Evolutionary conservation across 2,329 filamentous ascomycete species (phyloP).

Genomic region (Parasarocladium wereldwijsianum): DNA sequence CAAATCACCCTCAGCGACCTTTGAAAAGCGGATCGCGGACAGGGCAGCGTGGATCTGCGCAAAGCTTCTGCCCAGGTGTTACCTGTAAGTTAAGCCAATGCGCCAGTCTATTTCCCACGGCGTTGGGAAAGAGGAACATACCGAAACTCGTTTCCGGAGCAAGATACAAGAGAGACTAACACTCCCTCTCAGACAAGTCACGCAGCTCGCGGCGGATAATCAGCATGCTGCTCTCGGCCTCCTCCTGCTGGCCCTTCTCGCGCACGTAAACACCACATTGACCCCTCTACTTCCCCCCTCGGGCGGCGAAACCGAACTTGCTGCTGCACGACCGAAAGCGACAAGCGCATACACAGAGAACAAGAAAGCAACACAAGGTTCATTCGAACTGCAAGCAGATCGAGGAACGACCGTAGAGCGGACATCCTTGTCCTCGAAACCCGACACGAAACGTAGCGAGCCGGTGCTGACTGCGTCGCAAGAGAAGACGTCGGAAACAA

Average conservation of each 20-base stretch:
- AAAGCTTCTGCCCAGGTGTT: conserved; percentile 19
- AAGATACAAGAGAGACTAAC: no score
- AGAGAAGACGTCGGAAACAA: no score
- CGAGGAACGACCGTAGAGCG: no score
- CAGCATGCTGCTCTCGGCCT: conserved; percentile 61
- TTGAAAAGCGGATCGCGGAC: conserved; percentile 4
- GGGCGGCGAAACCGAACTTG: no score
- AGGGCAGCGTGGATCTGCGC: conserved; percentile 14
- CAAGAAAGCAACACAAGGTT: conserved; percentile 3
- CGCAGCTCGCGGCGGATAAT: conserved; percentile 53
- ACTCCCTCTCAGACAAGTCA: conserved; percentile 37
- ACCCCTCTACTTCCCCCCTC: conserved; percentile 18
- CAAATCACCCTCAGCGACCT: conserved; percentile 6
- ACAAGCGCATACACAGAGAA: neutral
- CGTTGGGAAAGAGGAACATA: no score
- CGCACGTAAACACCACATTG: conserved; percentile 36
- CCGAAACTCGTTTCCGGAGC: no score
- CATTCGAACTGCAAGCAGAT: conserved; percentile 7
- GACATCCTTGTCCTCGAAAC: no score
- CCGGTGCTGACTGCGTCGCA: no score
- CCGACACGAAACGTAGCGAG: no score
- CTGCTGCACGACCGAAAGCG: neutral
- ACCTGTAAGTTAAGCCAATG: conserved; percentile 15
- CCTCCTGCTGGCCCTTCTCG: conserved; percentile 49
- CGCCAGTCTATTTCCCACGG: neutral